Base-by-base conservation (phyloP, 495 filamentous ascomycete species). In the Hypoxylon rickii region DNA sequence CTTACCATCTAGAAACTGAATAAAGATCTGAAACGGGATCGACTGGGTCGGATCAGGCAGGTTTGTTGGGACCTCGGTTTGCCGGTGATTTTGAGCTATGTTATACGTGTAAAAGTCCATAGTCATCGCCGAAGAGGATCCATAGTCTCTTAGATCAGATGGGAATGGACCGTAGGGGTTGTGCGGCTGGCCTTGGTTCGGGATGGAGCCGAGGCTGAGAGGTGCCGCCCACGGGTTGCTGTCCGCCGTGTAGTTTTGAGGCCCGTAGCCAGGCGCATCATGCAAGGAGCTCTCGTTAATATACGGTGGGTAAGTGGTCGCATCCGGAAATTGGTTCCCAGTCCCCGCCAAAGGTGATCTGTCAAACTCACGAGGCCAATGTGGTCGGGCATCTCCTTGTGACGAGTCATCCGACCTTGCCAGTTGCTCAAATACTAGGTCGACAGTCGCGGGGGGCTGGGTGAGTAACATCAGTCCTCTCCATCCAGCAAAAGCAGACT, bases 401-500 rank as follows among this genome's bases (percentile, higher is more conserved):
- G 47, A 37, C 15, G 32, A 33, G 22, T 15, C 34, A 26, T 50
- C 46, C n/a, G 33, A 42, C 3, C 15, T 15, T 15, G 19, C 34
- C n/a, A 63, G 33, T n/a, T 32, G 32, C 24, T 48, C 21, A 7
- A 57, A 57, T 24, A 49, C n/a, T n/a, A n/a, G n/a, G n/a, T n/a
- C n/a, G 46, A 3, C 40, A 3, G 10, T 50, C 44, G 32, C 57
- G 38, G 12, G n/a, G 13, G 29, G 8, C 13, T 44, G 12, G 3
- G 37, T 53, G 13, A 49, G 7, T 8, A 39, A 17, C 2, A 12
- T 36, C 1, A 26, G 17, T 11, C 24, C 20, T 16, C 42, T 34
- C 59, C 59, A 63, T 12, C 22, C 32, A 5, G n/a, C 38, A 26
- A 63, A 57, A 7, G 59, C 48, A 10, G 59, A 53, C 20, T 57